Base-by-base conservation (phyloP, 805 yeast genomes). In the Sugiyamaella mastotermitis region DNA sequence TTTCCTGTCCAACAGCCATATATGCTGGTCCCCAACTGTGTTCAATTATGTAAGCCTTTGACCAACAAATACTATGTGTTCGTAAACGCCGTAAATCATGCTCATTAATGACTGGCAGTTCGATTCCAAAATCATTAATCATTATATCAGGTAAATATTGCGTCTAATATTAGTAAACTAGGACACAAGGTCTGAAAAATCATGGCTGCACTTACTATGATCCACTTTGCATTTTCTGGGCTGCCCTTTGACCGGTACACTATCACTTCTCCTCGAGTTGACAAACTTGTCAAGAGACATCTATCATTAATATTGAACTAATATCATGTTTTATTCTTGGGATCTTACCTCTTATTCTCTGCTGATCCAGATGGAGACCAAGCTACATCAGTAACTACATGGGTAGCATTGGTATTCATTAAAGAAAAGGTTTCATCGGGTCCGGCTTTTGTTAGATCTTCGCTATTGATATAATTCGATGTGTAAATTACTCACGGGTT, bases 311-410 rank as follows among this genome's bases (percentile, higher is more conserved):
- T 18, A 16, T 25, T 11, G 11, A 31, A 2, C n/a, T n/a, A n/a
- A n/a, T n/a, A n/a, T n/a, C 13, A 18, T 6, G 15, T n/a, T 22
- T 9, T 13, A 7, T 23, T 10, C 19, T 2, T 16, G 5, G 21
- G 3, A 14, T 9, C 31, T 9, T 39, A 41, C 26, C 45, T 37
- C 4, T 35, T n/a, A n/a, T n/a, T n/a, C 30, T 27, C 30, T 5
- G 15, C 17, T 20, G 15, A 23, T 31, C 52, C 52, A 1, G 45
- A 41, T 11, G 53, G 50, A 3, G 51, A 47, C 53, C 53, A 49
- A 6, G 30, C 45, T 8, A 42, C 16, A 22, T 48, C 49, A 3
- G 49, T 42, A 16, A 47, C 21, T 13, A 31, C 19, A 18, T 34
- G 23, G 13, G 44, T 49, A 15, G 42, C 35, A 8, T 46, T 25